Base-by-base conservation (phyloP, 2,329 filamentous ascomycete genomes). In the Botrytis fabae region DNA sequence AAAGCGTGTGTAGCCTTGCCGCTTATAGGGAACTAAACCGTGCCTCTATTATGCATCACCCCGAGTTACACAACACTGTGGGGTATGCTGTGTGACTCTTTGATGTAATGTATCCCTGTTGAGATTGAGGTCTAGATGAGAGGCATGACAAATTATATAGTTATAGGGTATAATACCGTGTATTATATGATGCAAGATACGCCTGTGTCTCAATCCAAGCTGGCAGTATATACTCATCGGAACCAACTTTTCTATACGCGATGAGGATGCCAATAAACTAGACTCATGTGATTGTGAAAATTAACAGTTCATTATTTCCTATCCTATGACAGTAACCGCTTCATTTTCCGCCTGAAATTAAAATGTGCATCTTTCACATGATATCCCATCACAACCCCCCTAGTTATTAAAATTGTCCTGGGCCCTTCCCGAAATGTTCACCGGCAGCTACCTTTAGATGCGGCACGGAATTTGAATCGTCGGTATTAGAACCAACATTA, bases 391-490 rank as follows among this genome's bases (percentile, higher is more conserved):
- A 10, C 18, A 5, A 25, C 8, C 35, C 5, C 22, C 4, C 12
- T 38, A 35, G 1, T 22, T 7, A 48, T 68, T 18, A 68, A 38
- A 68, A 68, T 2, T 68, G 44, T 1, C 64, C 54, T n/a, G 22
- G n/a, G 4, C 10, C 14, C 20, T 61, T 44, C 4, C 42, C 57
- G 25, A 70, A 59, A 32, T 38, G 22, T 22, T 38, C 38, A 5
- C 68, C 68, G 4, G 28, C 12, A 57, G 20, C 28, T n/a, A 70
- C 68, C 10, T 38, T 48, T 1, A 62, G 40, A 44, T 70, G 35
- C n/a, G 68, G 54, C 1, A 78, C 48, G 1, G 64, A 57, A 22
- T 68, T 54, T 2, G 64, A 48, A 68, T 68, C 64, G 16, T 68
- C 25, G 5, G 64, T 68, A 20, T 68, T 40, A 7, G 46, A 68